phyloP scores from a whole-genome alignment of 257 asterid species.

The Solanum medicagineum region DNA sequence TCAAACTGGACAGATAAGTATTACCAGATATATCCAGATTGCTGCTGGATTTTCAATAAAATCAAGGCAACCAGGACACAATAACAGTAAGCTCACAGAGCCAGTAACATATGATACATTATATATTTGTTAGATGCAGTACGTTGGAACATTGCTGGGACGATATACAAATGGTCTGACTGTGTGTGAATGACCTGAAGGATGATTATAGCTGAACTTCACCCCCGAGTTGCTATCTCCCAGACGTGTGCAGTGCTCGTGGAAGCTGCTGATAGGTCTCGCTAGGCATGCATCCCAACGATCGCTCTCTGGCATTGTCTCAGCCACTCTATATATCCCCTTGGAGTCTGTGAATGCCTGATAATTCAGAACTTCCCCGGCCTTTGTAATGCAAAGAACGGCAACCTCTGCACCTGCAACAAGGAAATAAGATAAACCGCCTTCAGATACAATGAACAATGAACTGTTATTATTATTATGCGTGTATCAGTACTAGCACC shows the following conservation, averaged over 20 bases:
- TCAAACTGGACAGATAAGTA: background rate
- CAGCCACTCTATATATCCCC: slow-evolving; percentile 77
- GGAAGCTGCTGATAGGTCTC: slow-evolving; percentile 84
- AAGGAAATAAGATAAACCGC: background rate
- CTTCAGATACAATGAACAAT: background rate
- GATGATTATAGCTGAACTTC: slow-evolving; percentile 65
- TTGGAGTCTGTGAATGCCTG: slow-evolving; percentile 78
- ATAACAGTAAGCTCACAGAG: background rate
- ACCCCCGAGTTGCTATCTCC: slow-evolving; percentile 50
- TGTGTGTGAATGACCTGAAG: slow-evolving; percentile 68
- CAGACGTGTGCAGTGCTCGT: slow-evolving; percentile 52
- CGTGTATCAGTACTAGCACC: background rate
- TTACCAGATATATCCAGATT: background rate
- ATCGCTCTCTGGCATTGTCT: slow-evolving; percentile 91
- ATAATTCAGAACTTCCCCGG: slow-evolving; percentile 84
- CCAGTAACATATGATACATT: background rate
- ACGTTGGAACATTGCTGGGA: slow-evolving; percentile 49
- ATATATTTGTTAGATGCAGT: slow-evolving; percentile 31
- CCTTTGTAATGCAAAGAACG: slow-evolving; percentile 88
- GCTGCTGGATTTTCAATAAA: background rate
- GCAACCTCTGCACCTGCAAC: slow-evolving; percentile 91
- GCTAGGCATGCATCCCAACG: slow-evolving; percentile 91
- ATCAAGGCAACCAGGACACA: background rate
- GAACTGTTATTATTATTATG: background rate
- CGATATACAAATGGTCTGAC: slow-evolving; percentile 74